Evolutionary conservation across 2,329 filamentous ascomycete species (phyloP), one percentile per base, ranked within the genome.

Genomic region (Pseudogymnoascus sp.): DNA sequence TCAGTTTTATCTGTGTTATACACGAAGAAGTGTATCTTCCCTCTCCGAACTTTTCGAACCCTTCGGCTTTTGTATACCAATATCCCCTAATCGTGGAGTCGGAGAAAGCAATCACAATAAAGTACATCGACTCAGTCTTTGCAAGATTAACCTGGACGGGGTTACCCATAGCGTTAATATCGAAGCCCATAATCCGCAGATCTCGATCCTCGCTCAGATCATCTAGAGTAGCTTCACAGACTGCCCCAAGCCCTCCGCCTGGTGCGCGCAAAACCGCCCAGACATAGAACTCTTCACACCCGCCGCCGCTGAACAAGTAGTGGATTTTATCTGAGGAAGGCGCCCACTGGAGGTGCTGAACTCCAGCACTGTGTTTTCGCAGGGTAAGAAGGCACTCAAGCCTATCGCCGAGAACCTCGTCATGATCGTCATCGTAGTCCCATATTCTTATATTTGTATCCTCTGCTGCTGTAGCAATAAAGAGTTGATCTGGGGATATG

Each of bases 221-320:
- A 61, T 80, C 74, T 44, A 82, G 82, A 1, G 77, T 75, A 1
- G 79, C 82, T 73, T 86, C 84, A 64, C 83, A 82, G 11, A 83
- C 74, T 1, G 87, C 78, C 0, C 82, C 84, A 1, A 86, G 73
- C 3, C 81, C 80, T 11, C 71, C 71, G 38, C 63, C 83, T 75
- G 1, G 79, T 77, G 25, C 85, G 79, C 5, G 89, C 73, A 10
- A 71, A 70, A 56, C 78, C 42, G 84, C 82, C 93, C 94, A 99
- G 10, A 92, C 82, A 69, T 88, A 93, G 66, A 97, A 88, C 74
- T 99, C 93, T 73, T 97, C 93, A 65, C 86, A 87, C 0, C 92
- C 94, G 5, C 85, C 91, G 69, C 91, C 92, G 67, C 90, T 96
- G 72, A 97, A 89, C 2, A 99, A 82, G 68, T 88, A 89, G 8